A percentile compares a stretch with the other conserved stretches of the same genome.
Evolutionary conservation across 768 basidiomycete genomes (phyloP).

Genomic region (Pilatotrama ljubarskyi): DNA sequence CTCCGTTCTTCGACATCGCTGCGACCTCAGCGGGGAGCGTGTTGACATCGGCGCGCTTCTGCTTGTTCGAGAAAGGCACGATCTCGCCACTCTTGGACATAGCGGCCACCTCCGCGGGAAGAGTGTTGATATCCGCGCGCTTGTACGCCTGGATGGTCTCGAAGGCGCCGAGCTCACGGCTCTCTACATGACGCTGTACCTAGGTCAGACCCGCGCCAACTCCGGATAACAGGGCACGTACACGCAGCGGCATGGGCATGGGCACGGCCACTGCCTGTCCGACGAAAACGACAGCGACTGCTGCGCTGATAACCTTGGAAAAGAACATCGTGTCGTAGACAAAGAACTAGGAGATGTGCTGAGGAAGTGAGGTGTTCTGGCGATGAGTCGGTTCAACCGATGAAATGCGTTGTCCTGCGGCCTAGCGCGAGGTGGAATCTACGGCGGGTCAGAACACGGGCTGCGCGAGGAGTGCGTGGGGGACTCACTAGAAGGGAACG

Average conservation of each 20-base stretch:
- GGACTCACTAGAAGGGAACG: conserved; percentile 25
- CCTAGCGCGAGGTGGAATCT: conserved; percentile 28
- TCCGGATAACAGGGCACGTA: conserved; percentile 27
- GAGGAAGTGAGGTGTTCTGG: conserved; percentile 24
- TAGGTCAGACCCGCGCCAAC: background rate
- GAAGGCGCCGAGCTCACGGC: conserved; percentile 36
- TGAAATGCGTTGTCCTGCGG: conserved; percentile 36
- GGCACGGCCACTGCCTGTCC: conserved; percentile 44
- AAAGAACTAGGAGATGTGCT: conserved; percentile 24
- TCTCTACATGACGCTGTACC: conserved; percentile 26
- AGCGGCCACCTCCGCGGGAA: conserved; percentile 34
- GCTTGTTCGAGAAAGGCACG: conserved; percentile 26
- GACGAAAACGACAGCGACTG: conserved; percentile 44
- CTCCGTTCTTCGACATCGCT: conserved; percentile 37
- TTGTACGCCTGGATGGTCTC: conserved; percentile 46
- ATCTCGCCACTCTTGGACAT: conserved; percentile 34
- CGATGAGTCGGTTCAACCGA: conserved; percentile 32
- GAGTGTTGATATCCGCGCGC: conserved; percentile 30
- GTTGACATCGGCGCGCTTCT: conserved; percentile 26
- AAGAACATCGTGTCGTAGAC: conserved; percentile 44
- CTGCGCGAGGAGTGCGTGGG: conserved; percentile 4
- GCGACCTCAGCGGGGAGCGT: conserved; percentile 35
- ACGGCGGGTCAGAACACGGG: background rate
- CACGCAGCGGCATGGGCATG: conserved; percentile 43
- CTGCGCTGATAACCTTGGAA: conserved; percentile 40